Percentiles rank a stretch among this genome's conserved stretches.
Evolutionary conservation across 345 rosid genomes (phyloP).

Genomic region (Eucalyptus marginata): DNA sequence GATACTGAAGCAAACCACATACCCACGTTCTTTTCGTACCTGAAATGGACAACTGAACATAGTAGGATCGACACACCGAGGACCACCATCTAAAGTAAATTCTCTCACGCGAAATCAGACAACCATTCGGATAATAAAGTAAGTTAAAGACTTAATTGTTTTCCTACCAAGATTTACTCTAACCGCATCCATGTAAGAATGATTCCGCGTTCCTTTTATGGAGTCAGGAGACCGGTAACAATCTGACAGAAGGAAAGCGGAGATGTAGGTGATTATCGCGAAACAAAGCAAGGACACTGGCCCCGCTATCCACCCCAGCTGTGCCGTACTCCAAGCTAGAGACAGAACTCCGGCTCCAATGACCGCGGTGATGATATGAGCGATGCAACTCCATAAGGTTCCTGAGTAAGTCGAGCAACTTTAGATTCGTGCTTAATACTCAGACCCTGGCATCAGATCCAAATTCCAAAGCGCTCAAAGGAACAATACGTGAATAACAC

Average conservation of each 20-base stretch:
- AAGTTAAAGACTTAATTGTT: not conserved
- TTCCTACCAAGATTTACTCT: constrained; percentile 23
- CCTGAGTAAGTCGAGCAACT: constrained; percentile 19
- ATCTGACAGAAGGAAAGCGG: constrained; percentile 40
- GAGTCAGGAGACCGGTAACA: constrained; percentile 42
- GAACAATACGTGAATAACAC: not conserved
- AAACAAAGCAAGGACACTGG: constrained; percentile 33
- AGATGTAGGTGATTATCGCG: constrained; percentile 32
- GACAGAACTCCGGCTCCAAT: constrained; percentile 49
- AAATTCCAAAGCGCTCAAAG: not conserved
- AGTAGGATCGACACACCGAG: not conserved
- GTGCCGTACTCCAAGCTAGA: constrained; percentile 53
- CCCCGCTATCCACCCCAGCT: constrained; percentile 69
- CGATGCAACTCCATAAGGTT: constrained; percentile 31
- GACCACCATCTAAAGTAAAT: not conserved
- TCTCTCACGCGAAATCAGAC: not conserved
- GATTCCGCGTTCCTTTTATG: constrained; percentile 20
- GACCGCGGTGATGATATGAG: constrained; percentile 42
- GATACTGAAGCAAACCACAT: constrained; percentile 52
- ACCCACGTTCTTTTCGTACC: constrained; percentile 31
- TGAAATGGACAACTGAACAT: constrained; percentile 3
- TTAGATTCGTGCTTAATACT: not conserved
- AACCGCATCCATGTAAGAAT: constrained; percentile 38
- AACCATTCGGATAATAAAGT: not conserved
- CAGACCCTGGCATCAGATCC: not conserved